Conservation (phyloP, 2,329 filamentous ascomycete species). For the Simplicillium sp. region DNA sequence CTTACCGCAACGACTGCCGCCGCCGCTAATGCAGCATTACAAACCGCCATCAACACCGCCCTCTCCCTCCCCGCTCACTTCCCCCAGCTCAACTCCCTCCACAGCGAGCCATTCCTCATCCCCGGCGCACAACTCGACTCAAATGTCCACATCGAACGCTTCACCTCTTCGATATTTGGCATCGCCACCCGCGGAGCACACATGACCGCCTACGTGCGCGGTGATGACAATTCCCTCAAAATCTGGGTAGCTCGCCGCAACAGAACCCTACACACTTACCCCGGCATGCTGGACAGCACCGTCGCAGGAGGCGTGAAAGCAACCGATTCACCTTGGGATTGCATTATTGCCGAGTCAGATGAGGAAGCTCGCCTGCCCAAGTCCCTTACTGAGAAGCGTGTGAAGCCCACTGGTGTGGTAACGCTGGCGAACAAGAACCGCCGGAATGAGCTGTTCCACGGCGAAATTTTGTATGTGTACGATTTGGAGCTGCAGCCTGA, state of each 20-base stretch:
- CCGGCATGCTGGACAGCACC: slow-evolving; percentile 67
- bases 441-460: slow-evolving; percentile 19
- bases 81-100: slow-evolving; percentile 24
- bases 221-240: slow-evolving; percentile 30
- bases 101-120: slow-evolving; percentile 33
- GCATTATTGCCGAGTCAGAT: slow-evolving; percentile 59
- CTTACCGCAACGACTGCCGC: slow-evolving; percentile 16
- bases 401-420: slow-evolving; percentile 20
- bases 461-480: slow-evolving; percentile 55
- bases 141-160: slow-evolving; percentile 45
- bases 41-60: slow-evolving; percentile 23
- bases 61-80: slow-evolving; percentile 20
- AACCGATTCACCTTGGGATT: slow-evolving; percentile 55
- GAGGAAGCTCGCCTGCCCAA: slow-evolving; percentile 54
- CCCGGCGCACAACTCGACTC: slow-evolving; percentile 21
- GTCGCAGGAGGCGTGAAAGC: slow-evolving; percentile 70
- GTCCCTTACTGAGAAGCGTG: slow-evolving; percentile 14
- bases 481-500: slow-evolving; percentile 57
- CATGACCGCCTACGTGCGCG: slow-evolving; percentile 49
- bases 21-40: slow-evolving; percentile 28
- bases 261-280: slow-evolving; percentile 60
- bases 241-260: slow-evolving; percentile 67
- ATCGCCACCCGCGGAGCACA: slow-evolving; percentile 57
- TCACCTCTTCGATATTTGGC: slow-evolving; percentile 55
- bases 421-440: slow-evolving; percentile 22